Percentiles rank a stretch among this genome's conserved stretches.
Evolutionary conservation across 805 yeast species (phyloP).

Genomic region (Saccharomycopsis sp.): DNA sequence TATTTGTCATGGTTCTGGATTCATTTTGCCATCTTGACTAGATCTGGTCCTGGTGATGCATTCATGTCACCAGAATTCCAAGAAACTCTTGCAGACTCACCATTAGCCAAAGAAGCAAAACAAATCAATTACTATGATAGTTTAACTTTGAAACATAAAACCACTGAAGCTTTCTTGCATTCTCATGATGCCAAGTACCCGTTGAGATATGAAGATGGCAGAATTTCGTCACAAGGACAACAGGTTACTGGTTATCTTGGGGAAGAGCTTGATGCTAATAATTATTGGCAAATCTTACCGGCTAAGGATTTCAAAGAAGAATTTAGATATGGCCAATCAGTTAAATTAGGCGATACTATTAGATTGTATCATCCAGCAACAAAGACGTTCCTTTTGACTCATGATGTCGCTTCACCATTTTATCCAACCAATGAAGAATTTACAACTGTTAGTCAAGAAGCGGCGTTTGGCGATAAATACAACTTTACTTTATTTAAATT

Average conservation of each 20-base stretch:
- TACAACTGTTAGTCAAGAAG: constrained; percentile 61
- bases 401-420: constrained; percentile 93
- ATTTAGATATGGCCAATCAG: constrained; percentile 38
- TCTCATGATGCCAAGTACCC: constrained; percentile 76
- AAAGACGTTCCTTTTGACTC: constrained; percentile 73
- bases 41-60: constrained; percentile 92
- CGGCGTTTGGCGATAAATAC: constrained; percentile 45
- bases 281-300: constrained; percentile 85
- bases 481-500: constrained; percentile 76
- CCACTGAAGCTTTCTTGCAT: constrained; percentile 72
- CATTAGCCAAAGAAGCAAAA: constrained; percentile 62
- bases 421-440: constrained; percentile 93
- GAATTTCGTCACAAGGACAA: constrained; percentile 90
- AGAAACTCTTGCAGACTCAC: constrained; percentile 81
- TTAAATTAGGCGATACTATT: constrained; percentile 63
- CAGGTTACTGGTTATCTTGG: constrained; percentile 66
- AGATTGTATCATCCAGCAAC: constrained; percentile 80
- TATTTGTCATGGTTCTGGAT: constrained; percentile 88
- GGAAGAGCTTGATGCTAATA: constrained; percentile 44
- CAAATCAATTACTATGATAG: constrained; percentile 70
- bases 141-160: constrained; percentile 73
- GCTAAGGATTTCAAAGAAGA: constrained; percentile 37
- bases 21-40: constrained; percentile 74
- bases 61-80: constrained; percentile 96
- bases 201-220: constrained; percentile 90